These are phyloP conservation scores for Leishmania amazonensis DNA, from an alignment of 208 protist species.

Conservation along the genomic window DNA sequence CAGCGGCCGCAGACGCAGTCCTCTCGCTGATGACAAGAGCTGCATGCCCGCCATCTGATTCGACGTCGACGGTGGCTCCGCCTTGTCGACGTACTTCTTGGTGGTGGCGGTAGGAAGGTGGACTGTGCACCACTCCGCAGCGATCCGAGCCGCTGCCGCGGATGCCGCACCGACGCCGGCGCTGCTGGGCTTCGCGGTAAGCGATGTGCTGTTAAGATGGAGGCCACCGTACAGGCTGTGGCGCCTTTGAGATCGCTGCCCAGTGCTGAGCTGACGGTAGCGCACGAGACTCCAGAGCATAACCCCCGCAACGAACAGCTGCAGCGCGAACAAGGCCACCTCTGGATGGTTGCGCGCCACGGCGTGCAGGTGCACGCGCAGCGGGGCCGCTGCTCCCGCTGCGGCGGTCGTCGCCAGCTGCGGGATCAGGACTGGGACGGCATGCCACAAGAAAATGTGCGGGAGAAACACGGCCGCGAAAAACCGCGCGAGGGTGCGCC, in stretches of 20 bases:
- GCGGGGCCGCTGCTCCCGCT: slow-evolving; percentile 1
- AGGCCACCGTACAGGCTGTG: neutral
- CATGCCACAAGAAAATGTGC: slow-evolving; percentile 12
- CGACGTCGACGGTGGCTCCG: neutral
- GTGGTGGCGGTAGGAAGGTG: neutral
- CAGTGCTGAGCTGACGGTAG: neutral
- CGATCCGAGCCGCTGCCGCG: neutral
- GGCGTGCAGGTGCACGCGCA: neutral
- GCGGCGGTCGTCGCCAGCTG: neutral
- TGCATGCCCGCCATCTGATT: neutral
- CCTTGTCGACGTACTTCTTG: neutral
- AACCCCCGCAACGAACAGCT: neutral
- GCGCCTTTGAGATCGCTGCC: neutral
- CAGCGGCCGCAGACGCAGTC: neutral
- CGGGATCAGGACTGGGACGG: neutral
- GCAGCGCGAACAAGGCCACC: neutral
- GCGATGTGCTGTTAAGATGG: neutral
- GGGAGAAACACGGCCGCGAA: slow-evolving; percentile 1
- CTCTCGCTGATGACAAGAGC: neutral
- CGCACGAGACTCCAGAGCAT: neutral
- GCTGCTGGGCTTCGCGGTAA: neutral
- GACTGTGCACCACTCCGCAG: neutral
- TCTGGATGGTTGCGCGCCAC: slow-evolving; percentile 6
- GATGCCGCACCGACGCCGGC: neutral
- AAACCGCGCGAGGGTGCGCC: neutral